Evolutionary conservation across 805 yeast genomes (phyloP), one percentile per base, ranked within the genome.

Genomic region (Wickerhamia fluorescens): DNA sequence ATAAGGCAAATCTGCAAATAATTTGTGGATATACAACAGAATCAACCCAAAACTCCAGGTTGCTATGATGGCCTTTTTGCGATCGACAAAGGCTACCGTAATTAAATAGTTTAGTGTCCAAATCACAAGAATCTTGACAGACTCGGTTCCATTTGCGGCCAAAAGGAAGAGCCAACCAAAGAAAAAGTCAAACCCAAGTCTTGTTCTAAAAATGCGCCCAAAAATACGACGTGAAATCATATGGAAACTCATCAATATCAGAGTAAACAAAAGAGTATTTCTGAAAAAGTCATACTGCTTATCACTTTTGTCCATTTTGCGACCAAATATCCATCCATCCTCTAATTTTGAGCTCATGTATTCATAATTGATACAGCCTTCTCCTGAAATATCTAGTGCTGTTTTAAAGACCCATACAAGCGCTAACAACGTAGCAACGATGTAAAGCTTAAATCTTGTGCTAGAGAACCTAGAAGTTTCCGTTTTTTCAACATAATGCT

Each of bases 271-370:
- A 10, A 18, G 20, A 7, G 7, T 7, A 10, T 18, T 10, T 18
- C 20, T 18, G 20, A 18, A 18, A 18, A 18, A 18, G 9, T 7
- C 20, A 18, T 18, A 18, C 20, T 18, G 20, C 9, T 18, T 8
- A 10, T 18, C 20, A 8, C 9, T 8, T 10, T 18, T 10, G 20
- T 18, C 20, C 7, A 18, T 8, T 10, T 18, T 18, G 20, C 10
- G 20, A 18, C 20, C 20, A 18, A 18, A 18, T 7, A 18, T 18
- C 20, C 20, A 18, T 18, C 20, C 20, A 18, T 18, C 20, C 9
- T 10, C 10, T 10, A 18, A 18, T 10, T 8, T 7, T 10, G 10
- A n/a, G 24, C 24, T 7, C 67, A 71, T 2, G 10, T 8, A 18
- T 7, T 18, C 10, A 18, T 18, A 18, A 10, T 18, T 18, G 20